Base-by-base conservation (phyloP, 768 basidiomycete genomes). In the Tulasnella sp. region DNA sequence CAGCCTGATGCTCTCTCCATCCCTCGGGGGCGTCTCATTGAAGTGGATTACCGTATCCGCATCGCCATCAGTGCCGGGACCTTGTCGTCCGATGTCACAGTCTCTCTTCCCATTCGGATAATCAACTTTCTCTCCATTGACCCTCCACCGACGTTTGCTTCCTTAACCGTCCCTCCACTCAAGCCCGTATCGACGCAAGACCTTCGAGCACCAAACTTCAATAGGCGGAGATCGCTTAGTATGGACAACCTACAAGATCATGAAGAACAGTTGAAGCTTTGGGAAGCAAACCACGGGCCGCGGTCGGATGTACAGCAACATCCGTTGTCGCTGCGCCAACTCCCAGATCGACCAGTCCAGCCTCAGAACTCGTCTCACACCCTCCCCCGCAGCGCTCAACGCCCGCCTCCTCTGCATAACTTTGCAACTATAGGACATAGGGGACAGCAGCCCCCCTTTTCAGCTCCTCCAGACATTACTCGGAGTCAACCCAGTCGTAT, bases 51-150 rank as follows among this genome's bases (percentile, higher is more conserved):
- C 64, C 72, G 72, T 2, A 71, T 94, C 59, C 79, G 77, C 49
- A 77, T 88, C 27, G 77, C 77, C 4, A 68, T 84, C 36, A 77
- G 75, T 62, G 74, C 78, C 6, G 83, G 83, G 8, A 68, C 77
- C 14, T 68, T 83, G 21, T 72, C 76, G 2, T 72, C 83, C 8
- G 82, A 86, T 54, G 71, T 89, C 29, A 74, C 77, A 54, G 83
- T 84, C 59, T 79, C 78, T 19, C 67, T 92, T 7, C 91, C 91
- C 0, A 71, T 91, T 62, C 75, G 76, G 15, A 78, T 93, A 63
- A 74, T 91, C 71, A 91, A 84, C 66, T 86, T 88, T 69, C 69
- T 91, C 27, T 92, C 90, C 11, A 73, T 96, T 61, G 88, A 93
- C 67, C 86, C 88, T 19, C 84, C 83, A 11, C 82, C 82, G 8